phyloP scores from a whole-genome alignment of 2,329 filamentous ascomycete species.

The Parastagonospora avenae region DNA sequence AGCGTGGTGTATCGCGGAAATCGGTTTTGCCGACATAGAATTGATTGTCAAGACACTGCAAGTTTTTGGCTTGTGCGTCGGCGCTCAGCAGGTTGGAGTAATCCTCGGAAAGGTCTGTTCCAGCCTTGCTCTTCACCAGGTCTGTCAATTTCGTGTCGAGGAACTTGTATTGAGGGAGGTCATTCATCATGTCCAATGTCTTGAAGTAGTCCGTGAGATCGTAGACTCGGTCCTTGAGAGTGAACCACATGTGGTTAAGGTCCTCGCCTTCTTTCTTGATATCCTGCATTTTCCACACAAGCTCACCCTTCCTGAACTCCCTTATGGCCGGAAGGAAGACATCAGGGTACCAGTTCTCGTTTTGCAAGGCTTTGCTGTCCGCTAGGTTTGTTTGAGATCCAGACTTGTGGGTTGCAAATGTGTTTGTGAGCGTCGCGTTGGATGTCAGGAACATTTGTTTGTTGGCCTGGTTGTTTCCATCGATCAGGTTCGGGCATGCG shows the following conservation, averaged over 20 bases:
- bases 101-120: constrained; percentile 73
- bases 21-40: constrained; percentile 86
- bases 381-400: constrained; percentile 65
- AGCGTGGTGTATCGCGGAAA: constrained; percentile 77
- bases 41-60: constrained; percentile 80
- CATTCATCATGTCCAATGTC: constrained; percentile 67
- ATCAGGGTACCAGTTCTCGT: constrained; percentile 76
- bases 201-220: constrained; percentile 93
- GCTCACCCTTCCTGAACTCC: constrained; percentile 83
- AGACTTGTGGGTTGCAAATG: constrained; percentile 70
- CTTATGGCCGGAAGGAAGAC: constrained; percentile 79
- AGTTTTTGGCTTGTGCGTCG: constrained; percentile 65
- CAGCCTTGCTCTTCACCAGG: constrained; percentile 75
- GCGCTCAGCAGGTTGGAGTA: constrained; percentile 64
- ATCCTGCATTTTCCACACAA: constrained; percentile 70
- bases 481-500: constrained; percentile 76
- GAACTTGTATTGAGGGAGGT: constrained; percentile 68
- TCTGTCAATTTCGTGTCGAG: constrained; percentile 70
- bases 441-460: constrained; percentile 61
- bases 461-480: constrained; percentile 40
- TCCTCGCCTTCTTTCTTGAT: constrained; percentile 70
- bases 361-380: constrained; percentile 59
- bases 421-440: constrained; percentile 67
- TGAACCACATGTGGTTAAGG: constrained; percentile 76
- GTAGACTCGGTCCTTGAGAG: constrained; percentile 76